Percentiles rank a stretch among this genome's conserved stretches.
Conservation (phyloP, 1,284 basidiomycete genomes). For the Kalmanozyma brasiliensis region DNA sequence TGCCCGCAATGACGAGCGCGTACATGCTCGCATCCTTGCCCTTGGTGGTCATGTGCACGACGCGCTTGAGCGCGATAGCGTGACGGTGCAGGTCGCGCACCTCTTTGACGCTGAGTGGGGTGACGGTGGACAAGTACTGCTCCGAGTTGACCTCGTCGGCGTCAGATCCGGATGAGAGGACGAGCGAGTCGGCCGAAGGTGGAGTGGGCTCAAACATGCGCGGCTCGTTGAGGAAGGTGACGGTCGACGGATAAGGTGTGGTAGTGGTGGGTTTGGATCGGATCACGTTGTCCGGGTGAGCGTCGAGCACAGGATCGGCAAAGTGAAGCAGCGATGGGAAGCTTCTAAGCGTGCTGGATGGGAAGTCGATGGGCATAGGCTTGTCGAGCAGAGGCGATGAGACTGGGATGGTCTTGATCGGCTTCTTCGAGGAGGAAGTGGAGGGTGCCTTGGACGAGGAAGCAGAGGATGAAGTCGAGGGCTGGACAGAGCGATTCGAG, state of each 20-base stretch:
- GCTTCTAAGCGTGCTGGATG: constrained; percentile 34
- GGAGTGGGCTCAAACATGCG: constrained; percentile 53
- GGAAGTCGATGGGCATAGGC: constrained; percentile 54
- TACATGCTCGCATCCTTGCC: constrained; percentile 80
- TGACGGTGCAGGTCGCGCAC: constrained; percentile 62
- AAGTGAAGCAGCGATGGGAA: constrained; percentile 62
- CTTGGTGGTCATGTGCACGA: constrained; percentile 85
- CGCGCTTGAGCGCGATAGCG: constrained; percentile 69
- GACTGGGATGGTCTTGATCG: constrained; percentile 19
- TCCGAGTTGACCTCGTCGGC: constrained; percentile 60
- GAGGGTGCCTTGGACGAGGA: constrained; percentile 3
- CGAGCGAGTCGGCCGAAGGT: constrained; percentile 50
- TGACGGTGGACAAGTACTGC: constrained; percentile 59
- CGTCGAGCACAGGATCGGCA: constrained; percentile 66
- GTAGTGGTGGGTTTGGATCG: constrained; percentile 33
- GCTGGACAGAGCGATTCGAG: constrained; percentile 6
- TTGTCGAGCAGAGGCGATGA: constrained; percentile 52
- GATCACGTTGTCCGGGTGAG: constrained; percentile 52
- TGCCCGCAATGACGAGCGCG: constrained; percentile 81
- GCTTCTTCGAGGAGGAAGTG: constrained; percentile 2
- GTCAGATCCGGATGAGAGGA: constrained; percentile 50
- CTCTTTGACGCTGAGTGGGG: constrained; percentile 60
- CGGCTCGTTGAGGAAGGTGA: constrained; percentile 61
- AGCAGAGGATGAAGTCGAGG: constrained; percentile 3
- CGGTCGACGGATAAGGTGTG: constrained; percentile 40